Percentiles rank a stretch among this genome's conserved stretches.
Conservation (phyloP, 2,329 filamentous ascomycete genomes). For the Colletotrichum euphorbiae region DNA sequence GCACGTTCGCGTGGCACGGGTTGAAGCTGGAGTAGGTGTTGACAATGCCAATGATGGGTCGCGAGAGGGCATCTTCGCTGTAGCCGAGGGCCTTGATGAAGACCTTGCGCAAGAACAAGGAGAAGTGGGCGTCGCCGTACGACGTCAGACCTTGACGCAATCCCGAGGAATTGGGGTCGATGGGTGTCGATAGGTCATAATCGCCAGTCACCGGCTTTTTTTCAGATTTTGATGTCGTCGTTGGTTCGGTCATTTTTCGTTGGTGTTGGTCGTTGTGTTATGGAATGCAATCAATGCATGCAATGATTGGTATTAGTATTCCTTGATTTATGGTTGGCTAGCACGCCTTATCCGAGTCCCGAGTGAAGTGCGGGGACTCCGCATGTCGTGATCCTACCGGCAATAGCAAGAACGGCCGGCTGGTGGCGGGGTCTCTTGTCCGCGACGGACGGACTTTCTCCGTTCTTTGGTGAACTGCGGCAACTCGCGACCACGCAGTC, state of each 20-base stretch:
- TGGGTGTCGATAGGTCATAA: conserved; percentile 69
- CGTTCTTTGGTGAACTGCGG: not conserved
- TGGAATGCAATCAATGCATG: not conserved
- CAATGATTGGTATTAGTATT: conserved; percentile 18
- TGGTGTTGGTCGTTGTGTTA: not conserved
- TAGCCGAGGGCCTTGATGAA: conserved; percentile 84
- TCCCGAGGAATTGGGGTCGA: conserved; percentile 61
- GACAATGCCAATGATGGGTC: conserved; percentile 79
- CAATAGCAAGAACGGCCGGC: conserved; percentile 31
- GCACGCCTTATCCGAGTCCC: conserved; percentile 20
- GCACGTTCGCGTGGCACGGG: conserved; percentile 78
- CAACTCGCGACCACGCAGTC: not conserved
- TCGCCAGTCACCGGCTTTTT: conserved; percentile 57
- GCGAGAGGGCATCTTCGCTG: conserved; percentile 75
- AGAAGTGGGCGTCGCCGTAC: conserved; percentile 81
- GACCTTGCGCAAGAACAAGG: conserved; percentile 78
- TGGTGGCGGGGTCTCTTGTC: conserved; percentile 3
- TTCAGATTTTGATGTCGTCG: not conserved
- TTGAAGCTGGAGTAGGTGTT: conserved; percentile 81
- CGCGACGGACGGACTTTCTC: conserved; percentile 26
- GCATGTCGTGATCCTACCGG: conserved; percentile 38
- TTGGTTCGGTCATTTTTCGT: not conserved
- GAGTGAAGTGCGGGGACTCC: conserved; percentile 26
- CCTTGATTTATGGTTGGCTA: conserved; percentile 28
- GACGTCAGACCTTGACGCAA: conserved; percentile 73